Evolutionary conservation across 371 early-diverging fungal species (phyloP), one percentile per base, ranked within the genome.

Genomic region (Rhizopus delemar): DNA sequence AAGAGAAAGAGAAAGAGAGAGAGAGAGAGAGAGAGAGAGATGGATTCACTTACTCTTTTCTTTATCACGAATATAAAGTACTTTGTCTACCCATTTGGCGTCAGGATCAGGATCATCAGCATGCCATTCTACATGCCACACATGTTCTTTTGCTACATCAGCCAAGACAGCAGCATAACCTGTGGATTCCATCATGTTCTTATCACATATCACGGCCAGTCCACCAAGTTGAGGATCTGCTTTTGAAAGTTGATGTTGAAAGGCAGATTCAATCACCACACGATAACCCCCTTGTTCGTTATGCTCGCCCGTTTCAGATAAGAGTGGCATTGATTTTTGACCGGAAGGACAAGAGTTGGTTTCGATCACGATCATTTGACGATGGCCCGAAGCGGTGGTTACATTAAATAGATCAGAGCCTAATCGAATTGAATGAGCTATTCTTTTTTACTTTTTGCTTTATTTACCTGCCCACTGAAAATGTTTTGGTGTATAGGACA

Each of bases 351-450:
- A 94, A 32, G 93, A 93, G 71, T 94, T 94, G 49, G 96, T 94
- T 69, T 95, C 96, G 45, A 95, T 90, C n/a, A 95, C 89, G 68
- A 95, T 93, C 96, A 95, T 95, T 74, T 94, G 94, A 41, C 93
- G 88, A 60, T 90, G 90, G 9, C 96, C 96, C 48, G 75, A 76
- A 2, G 88, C 81, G 8, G 92, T 93, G 2, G 94, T 94, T 48
- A 94, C 94, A 75, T 93, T 92, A 71, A 95, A 93, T 54, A 95
- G 74, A 78, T 95, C 96, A 2, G 91, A 92, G 8, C 93, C 67
- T 66, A 11, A 16, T 41, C 16, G 46, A 29, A 43, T 43, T 6
- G 6, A 15, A n/a, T 43, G 2, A 11, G 3, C 13, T 2, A 43
- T n/a, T 11, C 13, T 8, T 29, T 13, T 11, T 1, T 33, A 34